These are phyloP conservation scores for Nidularia sp. DNA, from an alignment of 768 basidiomycete species.

Conservation along the genomic window DNA sequence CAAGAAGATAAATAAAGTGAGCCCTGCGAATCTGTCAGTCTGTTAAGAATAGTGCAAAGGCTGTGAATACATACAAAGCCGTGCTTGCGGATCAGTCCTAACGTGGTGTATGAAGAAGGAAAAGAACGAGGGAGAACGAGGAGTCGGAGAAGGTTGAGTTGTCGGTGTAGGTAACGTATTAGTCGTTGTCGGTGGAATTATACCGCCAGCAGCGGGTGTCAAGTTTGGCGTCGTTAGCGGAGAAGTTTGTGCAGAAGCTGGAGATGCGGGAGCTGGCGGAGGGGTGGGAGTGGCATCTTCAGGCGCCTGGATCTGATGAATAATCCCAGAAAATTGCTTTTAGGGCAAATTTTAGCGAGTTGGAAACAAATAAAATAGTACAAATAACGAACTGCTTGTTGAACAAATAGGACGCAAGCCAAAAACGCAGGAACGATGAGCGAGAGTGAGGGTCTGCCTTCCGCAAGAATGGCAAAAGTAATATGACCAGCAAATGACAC, in stretches of 20 bases:
- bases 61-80: conserved; percentile 51
- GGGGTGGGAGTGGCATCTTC: conserved; percentile 41
- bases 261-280: conserved; percentile 22
- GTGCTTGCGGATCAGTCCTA: conserved; percentile 65
- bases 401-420: conserved; percentile 73
- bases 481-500: conserved; percentile 87
- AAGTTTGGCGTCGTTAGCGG: conserved; percentile 1
- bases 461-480: conserved; percentile 82
- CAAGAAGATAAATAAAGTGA: conserved; percentile 63
- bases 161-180: conserved; percentile 12
- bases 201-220: conserved; percentile 5
- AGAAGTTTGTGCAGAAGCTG: conserved; percentile 11
- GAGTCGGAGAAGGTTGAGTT: conserved; percentile 15
- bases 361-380: not conserved
- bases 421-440: conserved; percentile 83
- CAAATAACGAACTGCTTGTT: conserved; percentile 67
- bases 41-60: not conserved
- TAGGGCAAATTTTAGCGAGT: not conserved
- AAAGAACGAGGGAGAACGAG: conserved; percentile 32
- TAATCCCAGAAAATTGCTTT: conserved; percentile 80
- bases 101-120: conserved; percentile 55
- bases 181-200: conserved; percentile 10
- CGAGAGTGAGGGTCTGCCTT: conserved; percentile 77
- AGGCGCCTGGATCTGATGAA: conserved; percentile 81
- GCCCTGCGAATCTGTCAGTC: conserved; percentile 38